A percentile compares a stretch with the other conserved stretches of the same genome.
phyloP scores from a whole-genome alignment of 2,329 filamentous ascomycete species.

The Arachnomyces sp. region DNA sequence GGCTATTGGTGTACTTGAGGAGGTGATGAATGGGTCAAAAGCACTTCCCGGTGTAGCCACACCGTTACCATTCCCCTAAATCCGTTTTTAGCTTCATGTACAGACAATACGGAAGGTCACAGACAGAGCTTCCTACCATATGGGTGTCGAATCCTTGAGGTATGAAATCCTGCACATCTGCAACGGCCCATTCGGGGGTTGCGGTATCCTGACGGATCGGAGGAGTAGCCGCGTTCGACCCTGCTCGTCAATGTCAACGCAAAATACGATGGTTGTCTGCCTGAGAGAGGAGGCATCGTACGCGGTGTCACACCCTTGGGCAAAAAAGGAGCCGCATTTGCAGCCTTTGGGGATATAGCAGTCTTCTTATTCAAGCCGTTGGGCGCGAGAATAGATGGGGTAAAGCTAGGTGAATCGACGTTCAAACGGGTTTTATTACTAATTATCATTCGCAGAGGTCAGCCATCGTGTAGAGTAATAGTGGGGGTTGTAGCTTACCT shows the following conservation, averaged over 20 bases:
- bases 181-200: constrained; percentile 37
- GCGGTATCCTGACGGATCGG: constrained; percentile 30
- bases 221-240: constrained; percentile 35
- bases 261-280: constrained; percentile 4
- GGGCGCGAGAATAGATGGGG: constrained; percentile 48
- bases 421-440: constrained; percentile 65
- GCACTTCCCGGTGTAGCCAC: constrained; percentile 41
- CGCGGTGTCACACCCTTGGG: constrained; percentile 34
- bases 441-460: constrained; percentile 4
- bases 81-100: no score
- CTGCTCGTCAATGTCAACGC: constrained; percentile 17
- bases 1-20: constrained; percentile 43
- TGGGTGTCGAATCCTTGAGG: constrained; percentile 44
- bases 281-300: constrained; percentile 15
- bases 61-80: constrained; percentile 41
- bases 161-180: constrained; percentile 42
- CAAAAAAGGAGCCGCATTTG: constrained; percentile 62
- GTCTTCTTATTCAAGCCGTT: constrained; percentile 52
- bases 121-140: constrained; percentile 35
- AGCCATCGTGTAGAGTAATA: neutral
- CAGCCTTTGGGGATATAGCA: constrained; percentile 79
- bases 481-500: constrained; percentile 22
- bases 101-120: neutral
- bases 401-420: constrained; percentile 94
- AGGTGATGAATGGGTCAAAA: constrained; percentile 59